Conservation (phyloP, 352 stramenopile species). For the Pythium apleroticum region DNA sequence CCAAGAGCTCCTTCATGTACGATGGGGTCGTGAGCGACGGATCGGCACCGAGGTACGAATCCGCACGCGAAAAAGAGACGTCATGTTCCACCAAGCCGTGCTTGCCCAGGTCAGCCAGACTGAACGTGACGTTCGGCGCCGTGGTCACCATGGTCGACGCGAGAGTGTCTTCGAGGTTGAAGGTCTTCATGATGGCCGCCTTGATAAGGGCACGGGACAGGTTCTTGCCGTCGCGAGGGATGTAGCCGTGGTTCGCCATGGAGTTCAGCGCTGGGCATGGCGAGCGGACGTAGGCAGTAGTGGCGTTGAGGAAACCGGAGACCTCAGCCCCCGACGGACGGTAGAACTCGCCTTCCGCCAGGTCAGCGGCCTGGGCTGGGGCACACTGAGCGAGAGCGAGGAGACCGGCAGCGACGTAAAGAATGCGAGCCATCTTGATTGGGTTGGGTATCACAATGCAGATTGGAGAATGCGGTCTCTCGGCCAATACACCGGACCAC, state of each 20-base stretch:
- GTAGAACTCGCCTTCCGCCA: slow-evolving; percentile 32
- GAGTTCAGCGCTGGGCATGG: slow-evolving; percentile 51
- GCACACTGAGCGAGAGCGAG: neutral
- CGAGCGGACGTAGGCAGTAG: slow-evolving; percentile 31
- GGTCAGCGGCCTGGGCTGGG: neutral
- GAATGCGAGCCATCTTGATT: neutral
- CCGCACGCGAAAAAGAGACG: slow-evolving; percentile 33
- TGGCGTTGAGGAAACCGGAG: slow-evolving; percentile 29
- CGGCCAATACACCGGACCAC: neutral
- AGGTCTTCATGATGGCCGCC: slow-evolving; percentile 36
- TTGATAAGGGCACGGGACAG: slow-evolving; percentile 33
- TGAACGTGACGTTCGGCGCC: slow-evolving; percentile 29
- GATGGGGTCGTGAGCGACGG: slow-evolving; percentile 29
- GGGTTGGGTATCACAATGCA: neutral
- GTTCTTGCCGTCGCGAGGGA: slow-evolving; percentile 50
- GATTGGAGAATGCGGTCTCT: neutral
- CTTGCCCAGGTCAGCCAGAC: slow-evolving; percentile 42
- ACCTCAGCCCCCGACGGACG: slow-evolving; percentile 26
- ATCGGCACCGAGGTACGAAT: slow-evolving; percentile 40
- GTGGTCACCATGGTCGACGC: slow-evolving; percentile 32
- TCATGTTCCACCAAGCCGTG: slow-evolving; percentile 40
- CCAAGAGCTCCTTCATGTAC: slow-evolving; percentile 34
- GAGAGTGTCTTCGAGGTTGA: slow-evolving; percentile 43
- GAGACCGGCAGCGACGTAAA: neutral
- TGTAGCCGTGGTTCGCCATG: slow-evolving; percentile 47